phyloP scores from a whole-genome alignment of 768 basidiomycete genomes.

The Porpolomopsis calyptriformis region DNA sequence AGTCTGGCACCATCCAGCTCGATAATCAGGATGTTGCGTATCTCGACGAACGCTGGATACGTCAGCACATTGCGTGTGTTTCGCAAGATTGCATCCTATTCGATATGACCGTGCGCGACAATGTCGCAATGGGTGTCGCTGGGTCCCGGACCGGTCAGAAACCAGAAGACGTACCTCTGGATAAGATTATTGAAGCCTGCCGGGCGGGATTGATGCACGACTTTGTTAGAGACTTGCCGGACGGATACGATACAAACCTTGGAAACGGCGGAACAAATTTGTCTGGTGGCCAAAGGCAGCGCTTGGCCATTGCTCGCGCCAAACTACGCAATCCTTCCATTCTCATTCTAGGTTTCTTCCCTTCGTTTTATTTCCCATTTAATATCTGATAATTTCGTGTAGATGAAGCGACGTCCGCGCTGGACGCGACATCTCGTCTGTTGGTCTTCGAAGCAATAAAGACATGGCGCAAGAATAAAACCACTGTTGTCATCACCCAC shows the following conservation, averaged over 20 bases:
- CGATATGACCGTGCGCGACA: slow-evolving; percentile 73
- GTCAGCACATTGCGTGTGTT: slow-evolving; percentile 62
- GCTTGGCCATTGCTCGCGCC: slow-evolving; percentile 83
- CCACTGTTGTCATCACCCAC: slow-evolving; percentile 91
- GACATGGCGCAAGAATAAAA: slow-evolving; percentile 64
- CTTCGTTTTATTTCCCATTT: slow-evolving; percentile 8
- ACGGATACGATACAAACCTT: slow-evolving; percentile 78
- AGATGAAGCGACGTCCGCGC: slow-evolving; percentile 79
- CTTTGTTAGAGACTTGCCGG: slow-evolving; percentile 70
- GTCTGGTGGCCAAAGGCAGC: slow-evolving; percentile 88
- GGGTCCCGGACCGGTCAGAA: slow-evolving; percentile 38
- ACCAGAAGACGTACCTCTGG: slow-evolving; percentile 42
- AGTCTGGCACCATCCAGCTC: slow-evolving; percentile 54
- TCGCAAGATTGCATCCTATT: slow-evolving; percentile 67
- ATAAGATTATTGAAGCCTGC: slow-evolving; percentile 75
- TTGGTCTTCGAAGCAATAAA: slow-evolving; percentile 69
- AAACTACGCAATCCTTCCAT: slow-evolving; percentile 77
- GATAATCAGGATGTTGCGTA: slow-evolving; percentile 75
- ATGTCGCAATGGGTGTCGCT: slow-evolving; percentile 59
- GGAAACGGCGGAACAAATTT: slow-evolving; percentile 66
- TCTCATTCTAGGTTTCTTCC: slow-evolving; percentile 68
- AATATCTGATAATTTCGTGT: slow-evolving; percentile 28
- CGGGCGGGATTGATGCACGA: slow-evolving; percentile 76
- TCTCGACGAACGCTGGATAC: slow-evolving; percentile 63
- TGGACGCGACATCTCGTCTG: slow-evolving; percentile 80